A percentile compares a stretch with the other conserved stretches of the same genome.
Evolutionary conservation across 148 eudicot genomes (phyloP).

Genomic region (Polygonum maritimum): DNA sequence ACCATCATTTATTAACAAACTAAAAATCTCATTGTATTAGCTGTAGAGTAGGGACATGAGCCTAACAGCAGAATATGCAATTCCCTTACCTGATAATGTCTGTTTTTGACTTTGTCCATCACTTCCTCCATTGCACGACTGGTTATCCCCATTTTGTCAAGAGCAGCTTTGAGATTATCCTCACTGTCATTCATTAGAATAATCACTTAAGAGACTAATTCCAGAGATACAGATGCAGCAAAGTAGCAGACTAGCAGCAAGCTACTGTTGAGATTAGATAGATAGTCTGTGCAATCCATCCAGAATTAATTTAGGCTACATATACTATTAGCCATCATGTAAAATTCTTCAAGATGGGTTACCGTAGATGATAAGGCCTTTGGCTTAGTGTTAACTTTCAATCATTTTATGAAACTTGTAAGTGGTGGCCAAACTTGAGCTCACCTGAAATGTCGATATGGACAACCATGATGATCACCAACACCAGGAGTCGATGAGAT

Average conservation of each 20-base stretch:
- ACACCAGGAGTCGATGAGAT: slow-evolving; percentile 73
- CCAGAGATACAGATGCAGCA: background rate
- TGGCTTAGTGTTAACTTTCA: background rate
- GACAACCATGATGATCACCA: slow-evolving; percentile 99
- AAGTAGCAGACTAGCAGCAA: background rate
- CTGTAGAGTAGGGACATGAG: background rate
- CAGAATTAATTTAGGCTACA: background rate
- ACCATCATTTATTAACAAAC: slow-evolving; percentile 3
- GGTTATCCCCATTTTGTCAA: slow-evolving; percentile 65
- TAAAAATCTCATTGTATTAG: background rate
- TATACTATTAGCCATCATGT: background rate
- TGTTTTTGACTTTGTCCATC: slow-evolving; percentile 65
- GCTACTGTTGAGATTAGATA: background rate
- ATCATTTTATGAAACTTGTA: background rate
- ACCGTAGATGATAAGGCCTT: background rate
- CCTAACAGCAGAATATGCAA: background rate
- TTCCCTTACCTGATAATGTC: slow-evolving; percentile 65
- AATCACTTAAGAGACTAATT: background rate
- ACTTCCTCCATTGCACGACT: slow-evolving; percentile 62
- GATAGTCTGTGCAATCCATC: background rate
- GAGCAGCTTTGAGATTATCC: slow-evolving; percentile 88
- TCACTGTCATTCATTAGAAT: slow-evolving; percentile 38
- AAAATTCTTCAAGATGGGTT: background rate
- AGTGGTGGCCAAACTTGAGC: background rate
- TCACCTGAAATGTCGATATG: slow-evolving; percentile 98